These are phyloP conservation scores for Cucumis melo DNA, from an alignment of 306 rosid species.

Conservation along the genomic window DNA sequence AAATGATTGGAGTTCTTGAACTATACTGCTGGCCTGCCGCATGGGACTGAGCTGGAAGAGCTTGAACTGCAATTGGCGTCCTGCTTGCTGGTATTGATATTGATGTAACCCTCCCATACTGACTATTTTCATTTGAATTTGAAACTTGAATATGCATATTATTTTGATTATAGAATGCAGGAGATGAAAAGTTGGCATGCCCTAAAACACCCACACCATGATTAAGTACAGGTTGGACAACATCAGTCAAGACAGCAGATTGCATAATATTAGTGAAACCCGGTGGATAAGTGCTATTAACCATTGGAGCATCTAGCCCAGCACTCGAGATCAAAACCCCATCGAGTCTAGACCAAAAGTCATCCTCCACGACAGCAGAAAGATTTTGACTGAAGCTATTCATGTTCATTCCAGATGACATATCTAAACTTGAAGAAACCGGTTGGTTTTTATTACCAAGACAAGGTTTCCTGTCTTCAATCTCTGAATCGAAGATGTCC, in stretches of 20 bases:
- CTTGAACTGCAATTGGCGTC: slow-evolving; percentile 63
- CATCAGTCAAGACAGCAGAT: slow-evolving; percentile 26
- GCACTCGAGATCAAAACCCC: neutral
- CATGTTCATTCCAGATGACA: slow-evolving; percentile 8
- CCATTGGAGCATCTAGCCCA: slow-evolving; percentile 22
- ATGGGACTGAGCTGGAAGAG: slow-evolving; percentile 59
- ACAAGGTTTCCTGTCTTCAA: slow-evolving; percentile 47
- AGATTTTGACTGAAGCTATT: slow-evolving; percentile 20
- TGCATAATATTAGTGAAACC: slow-evolving; percentile 10
- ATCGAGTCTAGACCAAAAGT: slow-evolving; percentile 29
- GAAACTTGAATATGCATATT: slow-evolving; percentile 28
- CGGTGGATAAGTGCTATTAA: slow-evolving; percentile 14
- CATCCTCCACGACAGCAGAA: slow-evolving; percentile 29
- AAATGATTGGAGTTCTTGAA: slow-evolving; percentile 24
- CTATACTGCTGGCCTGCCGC: slow-evolving; percentile 27
- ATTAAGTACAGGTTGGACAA: slow-evolving; percentile 28
- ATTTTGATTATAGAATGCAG: slow-evolving; percentile 33
- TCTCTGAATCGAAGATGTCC: slow-evolving; percentile 27
- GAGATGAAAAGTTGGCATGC: slow-evolving; percentile 12
- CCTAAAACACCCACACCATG: slow-evolving; percentile 33
- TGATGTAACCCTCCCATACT: slow-evolving; percentile 38
- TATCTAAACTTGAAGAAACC: slow-evolving; percentile 13
- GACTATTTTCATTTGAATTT: slow-evolving; percentile 23
- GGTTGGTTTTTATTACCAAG: slow-evolving; percentile 11
- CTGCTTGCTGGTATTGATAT: slow-evolving; percentile 24